Evolutionary conservation across 306 rosid species (phyloP).

Genomic region (Castanopsis chinensis): DNA sequence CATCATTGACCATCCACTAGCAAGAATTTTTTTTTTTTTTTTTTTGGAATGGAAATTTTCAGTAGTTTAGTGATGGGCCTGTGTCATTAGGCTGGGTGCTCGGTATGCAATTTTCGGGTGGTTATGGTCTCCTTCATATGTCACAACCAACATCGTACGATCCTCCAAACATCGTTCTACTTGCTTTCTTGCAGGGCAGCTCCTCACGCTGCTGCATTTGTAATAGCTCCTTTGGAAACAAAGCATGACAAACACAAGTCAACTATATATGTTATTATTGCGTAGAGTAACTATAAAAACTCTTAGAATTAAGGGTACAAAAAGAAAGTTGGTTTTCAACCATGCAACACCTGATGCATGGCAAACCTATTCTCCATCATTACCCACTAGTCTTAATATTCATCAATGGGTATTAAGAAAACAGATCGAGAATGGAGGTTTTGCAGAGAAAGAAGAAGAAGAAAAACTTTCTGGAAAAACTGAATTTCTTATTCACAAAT

Average conservation of each 20-base stretch:
- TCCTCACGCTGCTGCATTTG: conserved; percentile 25
- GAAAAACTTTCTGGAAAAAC: no score
- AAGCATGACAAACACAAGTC: not conserved
- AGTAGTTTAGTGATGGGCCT: not conserved
- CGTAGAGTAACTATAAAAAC: not conserved
- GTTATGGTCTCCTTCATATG: conserved; percentile 26
- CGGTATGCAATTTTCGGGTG: conserved; percentile 17
- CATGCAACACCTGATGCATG: not conserved
- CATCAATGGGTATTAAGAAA: no score
- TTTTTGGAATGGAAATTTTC: no score
- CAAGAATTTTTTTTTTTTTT: no score
- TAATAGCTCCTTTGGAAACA: conserved; percentile 21
- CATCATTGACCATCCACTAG: no score
- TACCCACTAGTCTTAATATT: no score
- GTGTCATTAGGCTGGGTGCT: conserved; percentile 3
- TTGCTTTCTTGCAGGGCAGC: conserved; percentile 29
- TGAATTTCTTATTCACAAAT: no score
- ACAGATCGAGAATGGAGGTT: no score
- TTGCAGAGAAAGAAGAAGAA: no score
- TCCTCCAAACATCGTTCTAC: conserved; percentile 27
- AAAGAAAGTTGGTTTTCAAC: not conserved
- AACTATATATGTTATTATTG: not conserved
- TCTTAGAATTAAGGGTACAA: no score
- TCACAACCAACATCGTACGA: conserved; percentile 22
- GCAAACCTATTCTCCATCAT: no score